Conservation (phyloP, 2,329 filamentous ascomycete species). For the Exophiala mesophila region DNA sequence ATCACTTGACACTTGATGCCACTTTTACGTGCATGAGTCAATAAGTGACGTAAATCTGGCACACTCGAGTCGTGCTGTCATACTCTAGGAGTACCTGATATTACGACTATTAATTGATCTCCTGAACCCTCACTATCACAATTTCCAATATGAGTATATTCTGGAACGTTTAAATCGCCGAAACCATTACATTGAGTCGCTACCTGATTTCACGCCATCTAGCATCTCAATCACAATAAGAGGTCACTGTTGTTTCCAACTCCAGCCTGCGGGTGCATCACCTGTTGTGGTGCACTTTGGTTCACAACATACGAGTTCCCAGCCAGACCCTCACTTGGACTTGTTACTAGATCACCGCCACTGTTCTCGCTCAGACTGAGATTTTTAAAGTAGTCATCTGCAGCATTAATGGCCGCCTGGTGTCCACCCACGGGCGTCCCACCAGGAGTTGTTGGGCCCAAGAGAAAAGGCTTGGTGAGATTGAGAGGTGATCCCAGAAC, state of each 20-base stretch:
- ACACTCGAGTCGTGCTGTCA: too few relatives aligned
- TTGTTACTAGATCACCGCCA: constrained; percentile 48
- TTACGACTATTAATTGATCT: too few relatives aligned
- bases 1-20: too few relatives aligned
- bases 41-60: too few relatives aligned
- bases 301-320: constrained; percentile 64
- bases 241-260: constrained; percentile 40
- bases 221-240: constrained; percentile 21
- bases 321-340: constrained; percentile 26
- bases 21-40: too few relatives aligned
- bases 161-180: too few relatives aligned
- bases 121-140: too few relatives aligned
- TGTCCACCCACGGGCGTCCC: constrained; percentile 37
- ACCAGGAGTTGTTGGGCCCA: constrained; percentile 26
- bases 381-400: constrained; percentile 83
- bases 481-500: constrained; percentile 25
- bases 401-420: constrained; percentile 71
- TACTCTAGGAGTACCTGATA: too few relatives aligned
- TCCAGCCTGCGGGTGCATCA: constrained; percentile 64
- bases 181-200: too few relatives aligned
- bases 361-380: constrained; percentile 64
- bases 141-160: too few relatives aligned
- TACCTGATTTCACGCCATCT: too few relatives aligned
- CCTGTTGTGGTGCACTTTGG: constrained; percentile 72
- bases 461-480: constrained; percentile 26